Conservation (phyloP, 495 filamentous ascomycete species). For the Sabuloglossum arenarium region DNA sequence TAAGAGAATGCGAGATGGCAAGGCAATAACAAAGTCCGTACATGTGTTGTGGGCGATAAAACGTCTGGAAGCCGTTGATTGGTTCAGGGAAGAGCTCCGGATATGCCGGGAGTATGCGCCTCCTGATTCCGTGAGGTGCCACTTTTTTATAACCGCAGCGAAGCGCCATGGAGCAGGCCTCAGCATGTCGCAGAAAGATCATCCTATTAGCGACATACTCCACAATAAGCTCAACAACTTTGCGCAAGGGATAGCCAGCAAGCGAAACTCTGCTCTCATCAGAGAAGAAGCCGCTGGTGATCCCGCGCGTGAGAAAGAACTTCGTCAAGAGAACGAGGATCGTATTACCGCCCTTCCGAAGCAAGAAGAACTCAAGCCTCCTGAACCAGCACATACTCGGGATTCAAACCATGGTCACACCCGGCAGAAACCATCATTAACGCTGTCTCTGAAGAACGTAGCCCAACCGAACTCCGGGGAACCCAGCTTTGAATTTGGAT, state of each 20-base stretch:
- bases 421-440: neutral
- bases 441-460: neutral
- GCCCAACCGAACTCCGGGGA: constrained; percentile 12
- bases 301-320: constrained; percentile 49
- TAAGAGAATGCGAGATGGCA: constrained; percentile 82
- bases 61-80: constrained; percentile 80
- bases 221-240: constrained; percentile 72
- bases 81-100: constrained; percentile 89
- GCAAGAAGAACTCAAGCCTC: constrained; percentile 7
- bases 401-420: neutral
- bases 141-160: constrained; percentile 75
- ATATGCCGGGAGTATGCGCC: constrained; percentile 76
- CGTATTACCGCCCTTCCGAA: constrained; percentile 59
- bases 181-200: constrained; percentile 18
- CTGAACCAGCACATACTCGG: neutral
- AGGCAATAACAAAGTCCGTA: constrained; percentile 76
- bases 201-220: constrained; percentile 43
- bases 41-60: constrained; percentile 85
- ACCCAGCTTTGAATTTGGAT: constrained; percentile 50
- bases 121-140: constrained; percentile 66
- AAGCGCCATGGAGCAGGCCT: constrained; percentile 27
- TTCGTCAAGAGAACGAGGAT: constrained; percentile 73
- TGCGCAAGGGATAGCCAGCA: constrained; percentile 58
- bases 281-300: constrained; percentile 65
- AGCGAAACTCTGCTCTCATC: constrained; percentile 64